phyloP scores from a whole-genome alignment of 371 early-diverging fungal genomes.

The Haplosporangium sp. region DNA sequence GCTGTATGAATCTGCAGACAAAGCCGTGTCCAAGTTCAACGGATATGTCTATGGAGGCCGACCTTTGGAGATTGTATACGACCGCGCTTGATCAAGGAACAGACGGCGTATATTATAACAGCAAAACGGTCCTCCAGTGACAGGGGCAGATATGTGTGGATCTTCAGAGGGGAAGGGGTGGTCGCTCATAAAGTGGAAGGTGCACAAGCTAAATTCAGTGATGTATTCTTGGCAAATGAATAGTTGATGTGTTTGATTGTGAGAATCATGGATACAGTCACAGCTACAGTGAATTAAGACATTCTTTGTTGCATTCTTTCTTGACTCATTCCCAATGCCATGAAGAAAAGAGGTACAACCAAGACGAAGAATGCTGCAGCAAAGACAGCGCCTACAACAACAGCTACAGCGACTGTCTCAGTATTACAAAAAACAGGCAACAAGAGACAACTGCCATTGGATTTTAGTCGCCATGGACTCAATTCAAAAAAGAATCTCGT shows the following conservation, averaged over 20 bases:
- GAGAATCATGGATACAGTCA: no score
- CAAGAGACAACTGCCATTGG: constrained; percentile 45
- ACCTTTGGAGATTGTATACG: constrained; percentile 60
- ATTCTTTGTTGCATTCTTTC: not conserved
- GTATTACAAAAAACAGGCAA: constrained; percentile 8
- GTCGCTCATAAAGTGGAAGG: no score
- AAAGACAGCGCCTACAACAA: not conserved
- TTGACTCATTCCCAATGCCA: constrained; percentile 9
- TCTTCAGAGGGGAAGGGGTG: no score
- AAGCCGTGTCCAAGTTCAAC: constrained; percentile 71
- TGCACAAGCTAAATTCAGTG: no score
- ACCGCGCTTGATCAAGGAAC: constrained; percentile 9
- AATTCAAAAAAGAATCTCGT: constrained; percentile 22
- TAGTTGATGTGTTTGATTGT: no score
- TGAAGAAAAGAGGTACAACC: constrained; percentile 21
- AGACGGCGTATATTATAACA: not conserved
- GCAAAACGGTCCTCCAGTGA: no score
- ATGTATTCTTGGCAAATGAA: no score
- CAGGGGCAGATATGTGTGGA: no score
- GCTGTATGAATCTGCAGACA: constrained; percentile 63
- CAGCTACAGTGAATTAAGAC: not conserved
- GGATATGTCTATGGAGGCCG: constrained; percentile 72
- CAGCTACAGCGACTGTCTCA: not conserved
- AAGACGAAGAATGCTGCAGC: not conserved
- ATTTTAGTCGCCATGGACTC: constrained; percentile 52